Percentiles rank a stretch among this genome's conserved stretches.
phyloP scores from a whole-genome alignment of 2,329 filamentous ascomycete species.

The Aspergillus sp. region DNA sequence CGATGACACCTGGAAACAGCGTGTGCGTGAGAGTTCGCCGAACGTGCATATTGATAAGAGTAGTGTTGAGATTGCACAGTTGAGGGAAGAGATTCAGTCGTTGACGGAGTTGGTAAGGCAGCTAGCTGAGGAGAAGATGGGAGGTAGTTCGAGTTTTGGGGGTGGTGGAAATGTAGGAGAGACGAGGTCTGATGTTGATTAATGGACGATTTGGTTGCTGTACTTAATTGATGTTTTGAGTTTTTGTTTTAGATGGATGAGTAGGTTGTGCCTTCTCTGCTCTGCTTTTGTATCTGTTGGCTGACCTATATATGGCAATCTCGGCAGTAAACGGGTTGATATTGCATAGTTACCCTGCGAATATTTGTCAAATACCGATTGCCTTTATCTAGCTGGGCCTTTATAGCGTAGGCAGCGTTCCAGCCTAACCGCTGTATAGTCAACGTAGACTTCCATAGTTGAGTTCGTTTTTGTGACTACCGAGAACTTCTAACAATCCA shows the following conservation, averaged over 20 bases:
- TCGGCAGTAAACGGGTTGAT: not conserved
- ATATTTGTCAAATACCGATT: not conserved
- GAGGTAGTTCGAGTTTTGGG: not conserved
- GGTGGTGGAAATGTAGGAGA: slow-evolving; percentile 9
- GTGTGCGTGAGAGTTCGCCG: slow-evolving; percentile 70
- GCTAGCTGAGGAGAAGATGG: slow-evolving; percentile 43
- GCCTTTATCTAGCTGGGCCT: no score
- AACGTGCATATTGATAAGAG: slow-evolving; percentile 79
- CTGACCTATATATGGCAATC: not conserved
- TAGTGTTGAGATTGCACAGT: slow-evolving; percentile 60
- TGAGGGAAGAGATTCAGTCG: slow-evolving; percentile 56
- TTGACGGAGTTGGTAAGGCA: slow-evolving; percentile 64
- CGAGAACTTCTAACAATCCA: not conserved
- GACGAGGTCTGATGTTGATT: slow-evolving; percentile 14
- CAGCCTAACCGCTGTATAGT: not conserved
- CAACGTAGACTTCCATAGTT: not conserved
- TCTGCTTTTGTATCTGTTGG: not conserved
- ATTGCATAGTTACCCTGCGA: not conserved
- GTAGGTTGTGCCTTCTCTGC: not conserved
- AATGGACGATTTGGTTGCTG: not conserved
- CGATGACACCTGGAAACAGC: slow-evolving; percentile 77
- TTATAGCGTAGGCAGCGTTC: not conserved
- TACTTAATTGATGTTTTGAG: not conserved
- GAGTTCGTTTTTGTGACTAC: not conserved
- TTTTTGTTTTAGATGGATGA: not conserved